Evolutionary conservation across 495 filamentous ascomycete genomes (phyloP), one percentile per base, ranked within the genome.

Genomic region (Parmelia sp.): DNA sequence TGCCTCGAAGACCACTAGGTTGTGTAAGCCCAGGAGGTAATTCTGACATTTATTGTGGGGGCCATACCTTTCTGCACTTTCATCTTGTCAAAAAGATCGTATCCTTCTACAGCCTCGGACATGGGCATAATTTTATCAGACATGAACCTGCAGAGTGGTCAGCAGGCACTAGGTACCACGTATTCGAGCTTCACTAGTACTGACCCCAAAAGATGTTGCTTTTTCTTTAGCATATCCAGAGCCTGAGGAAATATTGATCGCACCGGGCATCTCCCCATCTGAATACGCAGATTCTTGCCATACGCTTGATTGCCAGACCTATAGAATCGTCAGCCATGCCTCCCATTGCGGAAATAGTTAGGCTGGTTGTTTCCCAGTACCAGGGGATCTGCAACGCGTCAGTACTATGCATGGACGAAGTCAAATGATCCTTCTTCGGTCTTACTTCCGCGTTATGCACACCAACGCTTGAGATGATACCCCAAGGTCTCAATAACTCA

Each of bases 241-340:
- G 94, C 91, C 63, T 90, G 82, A 25, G 84, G 77, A 66, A 94
- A 92, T 61, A 97, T 87, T 47, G 88, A 89, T 57, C 91, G 79
- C 15, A 98, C 94, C 10, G 93, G 93, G 73, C 94, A 98, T 60
- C 94, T 82, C 39, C 93, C 94, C 86, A 96, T 96, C 70, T 96
- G 90, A n/a, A 97, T 71, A 59, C 83, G 86, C 65, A 97, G 65
- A 71, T 97, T 98, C 79, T 97, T 97, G 55, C 83, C 83, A 73
- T 97, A 97, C 19, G 88, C 92, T 70, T 96, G 83, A 65, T 80
- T 84, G 12, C 90, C 92, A 56, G 77, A 84, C 84, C 68, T 68
- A 33, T 51, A 6, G 23, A 42, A 35, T 35, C 8, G 51, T 55
- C 51, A 55, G 51, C 51, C 25, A 17, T 15, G 14, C 10, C 25